Conservation (phyloP, 148 eudicot species). For the Beta vulgaris region DNA sequence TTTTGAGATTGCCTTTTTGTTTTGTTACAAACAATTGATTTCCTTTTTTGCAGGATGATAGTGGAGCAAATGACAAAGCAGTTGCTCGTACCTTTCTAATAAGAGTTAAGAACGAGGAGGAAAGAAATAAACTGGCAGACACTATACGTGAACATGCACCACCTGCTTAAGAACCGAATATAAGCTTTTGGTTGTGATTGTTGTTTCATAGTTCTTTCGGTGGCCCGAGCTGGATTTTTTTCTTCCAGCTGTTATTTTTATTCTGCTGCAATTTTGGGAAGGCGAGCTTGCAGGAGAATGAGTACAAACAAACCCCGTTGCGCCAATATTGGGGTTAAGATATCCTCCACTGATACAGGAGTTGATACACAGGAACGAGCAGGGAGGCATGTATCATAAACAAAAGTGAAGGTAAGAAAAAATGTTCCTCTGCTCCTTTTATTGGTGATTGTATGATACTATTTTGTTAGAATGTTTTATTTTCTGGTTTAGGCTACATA, state of each 20-base stretch:
- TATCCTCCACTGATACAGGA: conserved; percentile 1
- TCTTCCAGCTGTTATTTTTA: conserved; percentile 28
- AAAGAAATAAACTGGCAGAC: conserved; percentile 73
- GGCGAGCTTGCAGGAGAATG: conserved; percentile 23
- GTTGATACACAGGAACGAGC: conserved; percentile 12
- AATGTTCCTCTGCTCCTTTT: neutral
- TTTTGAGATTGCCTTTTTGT: neutral
- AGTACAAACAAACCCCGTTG: conserved; percentile 9
- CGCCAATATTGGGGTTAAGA: neutral
- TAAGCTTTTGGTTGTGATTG: neutral
- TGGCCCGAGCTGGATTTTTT: conserved; percentile 5
- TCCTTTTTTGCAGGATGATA: conserved; percentile 45
- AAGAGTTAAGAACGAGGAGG: conserved; percentile 64
- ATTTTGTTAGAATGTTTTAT: conserved; percentile 13
- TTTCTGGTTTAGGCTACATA: neutral
- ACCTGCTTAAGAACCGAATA: conserved; percentile 28
- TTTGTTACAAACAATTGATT: neutral
- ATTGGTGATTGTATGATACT: conserved; percentile 18
- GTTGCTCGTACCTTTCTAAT: conserved; percentile 76
- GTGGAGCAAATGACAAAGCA: conserved; percentile 38
- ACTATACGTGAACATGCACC: conserved; percentile 82
- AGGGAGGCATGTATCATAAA: conserved; percentile 8
- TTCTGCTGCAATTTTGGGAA: conserved; percentile 28
- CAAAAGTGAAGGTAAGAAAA: conserved; percentile 1
- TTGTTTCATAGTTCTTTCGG: conserved; percentile 1